Conservation (phyloP, 2,329 filamentous ascomycete genomes). For the Decorospora gaudefroyi region DNA sequence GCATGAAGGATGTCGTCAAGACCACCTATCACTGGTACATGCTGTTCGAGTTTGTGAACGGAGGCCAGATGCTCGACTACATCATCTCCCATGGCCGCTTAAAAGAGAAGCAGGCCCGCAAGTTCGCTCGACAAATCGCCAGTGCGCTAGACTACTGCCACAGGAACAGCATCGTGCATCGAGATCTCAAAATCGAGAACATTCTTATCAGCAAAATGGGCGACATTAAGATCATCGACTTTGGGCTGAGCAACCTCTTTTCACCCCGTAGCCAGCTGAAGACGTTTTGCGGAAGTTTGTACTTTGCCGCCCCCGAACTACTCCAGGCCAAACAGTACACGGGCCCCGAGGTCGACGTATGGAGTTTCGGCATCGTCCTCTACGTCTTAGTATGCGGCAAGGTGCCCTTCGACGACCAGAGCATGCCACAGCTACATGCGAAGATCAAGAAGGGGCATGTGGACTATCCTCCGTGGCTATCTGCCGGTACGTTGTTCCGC, state of each 20-base stretch:
- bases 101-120: slow-evolving; percentile 97
- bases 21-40: slow-evolving; percentile 99
- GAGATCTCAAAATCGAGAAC: slow-evolving; percentile 98
- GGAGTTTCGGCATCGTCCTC: slow-evolving; percentile 98
- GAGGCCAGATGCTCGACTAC: slow-evolving; percentile 98
- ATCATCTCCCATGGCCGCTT: slow-evolving; percentile 97
- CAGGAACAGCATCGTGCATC: slow-evolving; percentile 95
- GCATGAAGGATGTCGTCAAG: slow-evolving; percentile 90
- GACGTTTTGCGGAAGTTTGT: slow-evolving; percentile 96
- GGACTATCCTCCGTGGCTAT: slow-evolving; percentile 93
- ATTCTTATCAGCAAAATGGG: slow-evolving; percentile 99
- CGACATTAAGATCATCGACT: slow-evolving; percentile 99
- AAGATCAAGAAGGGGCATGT: slow-evolving; percentile 98
- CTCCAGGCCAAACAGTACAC: slow-evolving; percentile 93
- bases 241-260: slow-evolving; percentile 95
- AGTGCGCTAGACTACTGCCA: slow-evolving; percentile 97
- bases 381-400: slow-evolving; percentile 98
- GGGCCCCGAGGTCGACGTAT: slow-evolving; percentile 94
- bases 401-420: slow-evolving; percentile 98
- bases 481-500: slow-evolving; percentile 67
- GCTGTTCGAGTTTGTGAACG: slow-evolving; percentile 99
- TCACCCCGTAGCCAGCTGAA: slow-evolving; percentile 83
- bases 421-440: slow-evolving; percentile 95
- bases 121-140: slow-evolving; percentile 96
- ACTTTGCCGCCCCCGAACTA: slow-evolving; percentile 94